phyloP scores from a whole-genome alignment of 768 basidiomycete genomes.

The Phallus indusiatus region DNA sequence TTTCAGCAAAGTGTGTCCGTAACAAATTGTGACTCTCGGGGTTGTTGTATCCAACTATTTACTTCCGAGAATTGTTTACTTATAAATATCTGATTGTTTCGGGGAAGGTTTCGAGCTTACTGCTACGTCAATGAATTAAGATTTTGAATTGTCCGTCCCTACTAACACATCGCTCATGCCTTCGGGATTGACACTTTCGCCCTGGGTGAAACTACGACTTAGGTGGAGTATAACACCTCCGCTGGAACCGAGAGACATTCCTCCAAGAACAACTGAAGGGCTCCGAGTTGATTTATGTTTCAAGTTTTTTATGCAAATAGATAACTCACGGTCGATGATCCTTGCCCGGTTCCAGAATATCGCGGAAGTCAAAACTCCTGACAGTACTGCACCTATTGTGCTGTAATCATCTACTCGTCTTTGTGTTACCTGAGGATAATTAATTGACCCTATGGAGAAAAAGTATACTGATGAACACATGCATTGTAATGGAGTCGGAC shows the following conservation, averaged over 20 bases:
- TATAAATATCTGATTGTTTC: too few relatives aligned
- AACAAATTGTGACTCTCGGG: not conserved
- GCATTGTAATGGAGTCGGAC: constrained; percentile 53
- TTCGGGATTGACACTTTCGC: not conserved
- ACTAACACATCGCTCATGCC: not conserved
- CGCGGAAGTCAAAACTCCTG: constrained; percentile 55
- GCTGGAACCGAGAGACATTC: not conserved
- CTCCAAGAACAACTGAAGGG: constrained; percentile 3
- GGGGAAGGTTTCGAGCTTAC: too few relatives aligned
- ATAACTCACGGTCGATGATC: constrained; percentile 45
- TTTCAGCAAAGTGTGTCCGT: too few relatives aligned
- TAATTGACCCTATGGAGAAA: constrained; percentile 2
- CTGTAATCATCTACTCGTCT: constrained; percentile 65
- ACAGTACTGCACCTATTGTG: constrained; percentile 61
- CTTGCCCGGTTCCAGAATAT: constrained; percentile 64
- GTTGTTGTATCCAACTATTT: too few relatives aligned
- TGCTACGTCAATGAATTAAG: too few relatives aligned
- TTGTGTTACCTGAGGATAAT: constrained; percentile 37
- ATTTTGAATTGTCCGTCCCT: not conserved
- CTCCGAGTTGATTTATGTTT: not conserved
- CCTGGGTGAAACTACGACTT: not conserved
- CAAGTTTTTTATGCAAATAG: not conserved
- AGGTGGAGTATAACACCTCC: constrained; percentile 1
- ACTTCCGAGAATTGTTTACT: too few relatives aligned
- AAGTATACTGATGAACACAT: constrained; percentile 12